phyloP scores from a whole-genome alignment of 1,139 yeast genomes.

The Candida sanyaensis region DNA sequence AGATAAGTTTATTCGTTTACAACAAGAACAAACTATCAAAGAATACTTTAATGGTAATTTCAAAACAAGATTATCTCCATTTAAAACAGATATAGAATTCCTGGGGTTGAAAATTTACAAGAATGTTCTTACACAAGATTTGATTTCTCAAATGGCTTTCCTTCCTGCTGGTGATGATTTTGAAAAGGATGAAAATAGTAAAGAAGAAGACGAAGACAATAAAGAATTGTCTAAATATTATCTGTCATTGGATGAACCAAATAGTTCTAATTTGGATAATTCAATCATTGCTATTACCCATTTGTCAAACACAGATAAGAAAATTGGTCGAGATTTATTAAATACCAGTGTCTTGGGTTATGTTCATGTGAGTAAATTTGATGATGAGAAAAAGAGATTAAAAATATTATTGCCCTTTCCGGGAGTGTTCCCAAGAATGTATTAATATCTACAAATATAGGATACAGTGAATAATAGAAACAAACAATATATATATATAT shows the following conservation, averaged over 20 bases:
- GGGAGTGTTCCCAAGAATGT: slow-evolving; percentile 61
- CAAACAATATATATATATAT: neutral
- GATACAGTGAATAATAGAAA: slow-evolving; percentile 28
- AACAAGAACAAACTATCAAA: slow-evolving; percentile 75
- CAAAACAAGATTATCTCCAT: slow-evolving; percentile 73
- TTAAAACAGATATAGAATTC: slow-evolving; percentile 45
- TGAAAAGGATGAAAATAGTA: slow-evolving; percentile 32
- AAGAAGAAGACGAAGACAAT: slow-evolving; percentile 26
- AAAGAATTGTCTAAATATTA: slow-evolving; percentile 36
- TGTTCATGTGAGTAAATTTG: slow-evolving; percentile 51
- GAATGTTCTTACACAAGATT: slow-evolving; percentile 38
- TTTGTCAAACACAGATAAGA: slow-evolving; percentile 39
- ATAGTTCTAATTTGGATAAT: slow-evolving; percentile 63
- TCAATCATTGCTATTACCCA: slow-evolving; percentile 74
- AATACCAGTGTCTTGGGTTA: slow-evolving; percentile 68
- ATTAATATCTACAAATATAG: slow-evolving; percentile 31
- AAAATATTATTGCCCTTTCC: slow-evolving; percentile 85
- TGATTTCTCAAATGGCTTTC: slow-evolving; percentile 38
- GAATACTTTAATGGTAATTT: slow-evolving; percentile 88
- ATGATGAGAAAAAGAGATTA: slow-evolving; percentile 69
- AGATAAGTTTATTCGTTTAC: slow-evolving; percentile 64
- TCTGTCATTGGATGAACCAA: slow-evolving; percentile 43
- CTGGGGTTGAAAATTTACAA: slow-evolving; percentile 41
- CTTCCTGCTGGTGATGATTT: slow-evolving; percentile 50
- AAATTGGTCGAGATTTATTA: slow-evolving; percentile 53